These are phyloP conservation scores for Acrocalymma vagum DNA, from an alignment of 2,329 filamentous ascomycete species.

Conservation along the genomic window DNA sequence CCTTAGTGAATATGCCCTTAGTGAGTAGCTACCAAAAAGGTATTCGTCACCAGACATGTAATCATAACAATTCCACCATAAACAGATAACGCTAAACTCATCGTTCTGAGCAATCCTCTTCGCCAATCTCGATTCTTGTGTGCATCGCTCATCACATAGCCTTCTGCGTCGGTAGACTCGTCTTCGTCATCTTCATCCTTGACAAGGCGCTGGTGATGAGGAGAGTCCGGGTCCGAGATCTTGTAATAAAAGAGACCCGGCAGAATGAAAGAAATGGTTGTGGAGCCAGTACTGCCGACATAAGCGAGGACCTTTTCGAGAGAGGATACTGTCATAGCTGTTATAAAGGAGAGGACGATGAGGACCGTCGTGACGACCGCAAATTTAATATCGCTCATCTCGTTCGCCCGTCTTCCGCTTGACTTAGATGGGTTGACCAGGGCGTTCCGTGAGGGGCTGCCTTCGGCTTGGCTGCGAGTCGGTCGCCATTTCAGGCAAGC, in stretches of 20 bases:
- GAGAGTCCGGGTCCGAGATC: constrained; percentile 88
- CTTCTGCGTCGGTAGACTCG: constrained; percentile 65
- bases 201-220: constrained; percentile 82
- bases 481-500: constrained; percentile 95
- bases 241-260: constrained; percentile 98
- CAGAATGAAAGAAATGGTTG: constrained; percentile 95
- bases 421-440: constrained; percentile 50
- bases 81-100: constrained; percentile 77
- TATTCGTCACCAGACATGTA: constrained; percentile 85
- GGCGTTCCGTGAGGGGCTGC: constrained; percentile 53
- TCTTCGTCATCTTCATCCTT: constrained; percentile 92
- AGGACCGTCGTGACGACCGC: constrained; percentile 88
- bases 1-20: too few relatives aligned
- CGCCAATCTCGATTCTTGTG: constrained; percentile 70
- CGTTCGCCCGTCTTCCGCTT: constrained; percentile 41
- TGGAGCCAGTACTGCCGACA: constrained; percentile 92
- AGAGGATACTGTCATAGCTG: constrained; percentile 88
- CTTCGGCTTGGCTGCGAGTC: constrained; percentile 43
- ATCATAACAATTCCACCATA: constrained; percentile 92
- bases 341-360: constrained; percentile 83
- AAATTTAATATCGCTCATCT: constrained; percentile 88
- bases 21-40: constrained; percentile 79
- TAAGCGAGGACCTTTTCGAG: constrained; percentile 93
- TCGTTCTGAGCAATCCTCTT: constrained; percentile 70
- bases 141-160: constrained; percentile 47